These are phyloP conservation scores for Talaromyces atroroseus DNA, from an alignment of 2,329 filamentous ascomycete genomes.

Conservation along the genomic window DNA sequence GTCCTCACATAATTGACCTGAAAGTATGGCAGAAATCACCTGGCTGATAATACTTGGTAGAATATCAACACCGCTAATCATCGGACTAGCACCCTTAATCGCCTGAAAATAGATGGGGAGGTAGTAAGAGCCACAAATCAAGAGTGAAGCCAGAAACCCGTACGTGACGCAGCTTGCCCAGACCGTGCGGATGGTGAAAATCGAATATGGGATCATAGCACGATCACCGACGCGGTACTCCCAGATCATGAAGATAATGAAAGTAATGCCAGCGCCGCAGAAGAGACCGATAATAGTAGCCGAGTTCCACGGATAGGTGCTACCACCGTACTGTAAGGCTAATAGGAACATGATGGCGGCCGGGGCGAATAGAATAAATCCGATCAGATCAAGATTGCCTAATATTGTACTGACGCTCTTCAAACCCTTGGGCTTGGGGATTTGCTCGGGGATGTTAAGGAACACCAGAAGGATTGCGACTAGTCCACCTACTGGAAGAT, in stretches of 20 bases:
- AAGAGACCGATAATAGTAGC: constrained; percentile 43
- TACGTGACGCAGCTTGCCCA: constrained; percentile 21
- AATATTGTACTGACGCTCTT: neutral
- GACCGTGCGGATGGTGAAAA: constrained; percentile 37
- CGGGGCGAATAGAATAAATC: constrained; percentile 34
- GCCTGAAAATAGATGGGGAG: constrained; percentile 48
- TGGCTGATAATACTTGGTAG: constrained; percentile 37
- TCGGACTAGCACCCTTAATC: constrained; percentile 28
- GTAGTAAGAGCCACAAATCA: constrained; percentile 39
- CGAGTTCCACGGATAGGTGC: constrained; percentile 32
- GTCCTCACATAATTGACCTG: constrained; percentile 26
- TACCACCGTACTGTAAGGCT: constrained; percentile 44
- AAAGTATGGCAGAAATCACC: constrained; percentile 26
- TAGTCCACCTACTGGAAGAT: constrained; percentile 33
- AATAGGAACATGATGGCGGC: constrained; percentile 41
- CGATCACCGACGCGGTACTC: constrained; percentile 37
- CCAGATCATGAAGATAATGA: constrained; percentile 33
- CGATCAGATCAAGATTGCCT: constrained; percentile 38
- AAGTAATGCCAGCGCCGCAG: constrained; percentile 38
- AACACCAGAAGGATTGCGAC: constrained; percentile 28
- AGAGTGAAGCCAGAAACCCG: constrained; percentile 27
- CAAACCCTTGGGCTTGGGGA: constrained; percentile 16
- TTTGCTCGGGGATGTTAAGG: constrained; percentile 23
- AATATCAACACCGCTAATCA: constrained; percentile 34
- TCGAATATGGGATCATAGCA: constrained; percentile 37